A percentile compares a stretch with the other conserved stretches of the same genome.
Conservation (phyloP, 208 protist species). For the Hexamita inflata region DNA sequence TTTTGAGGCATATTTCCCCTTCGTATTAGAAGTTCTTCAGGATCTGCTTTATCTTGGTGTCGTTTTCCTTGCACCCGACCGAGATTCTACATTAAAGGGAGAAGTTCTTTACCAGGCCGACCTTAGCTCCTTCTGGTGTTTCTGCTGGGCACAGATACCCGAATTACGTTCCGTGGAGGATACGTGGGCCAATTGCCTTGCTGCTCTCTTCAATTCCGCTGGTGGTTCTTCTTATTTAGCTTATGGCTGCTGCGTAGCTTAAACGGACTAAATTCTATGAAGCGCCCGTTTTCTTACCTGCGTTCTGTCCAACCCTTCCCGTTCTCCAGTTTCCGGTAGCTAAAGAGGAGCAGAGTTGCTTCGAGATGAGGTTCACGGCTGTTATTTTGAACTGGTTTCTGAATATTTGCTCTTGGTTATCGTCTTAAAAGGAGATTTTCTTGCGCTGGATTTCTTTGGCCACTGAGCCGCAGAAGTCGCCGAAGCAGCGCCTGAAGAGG, state of each 20-base stretch:
- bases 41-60: neutral
- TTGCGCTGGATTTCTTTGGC: too few species aligned
- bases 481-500: constrained; percentile 29
- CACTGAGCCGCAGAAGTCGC: neutral
- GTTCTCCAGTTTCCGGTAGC: constrained; percentile 73
- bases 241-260: constrained; percentile 86
- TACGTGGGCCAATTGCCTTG: constrained; percentile 78
- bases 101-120: constrained; percentile 98
- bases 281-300: constrained; percentile 64
- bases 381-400: too few species aligned
- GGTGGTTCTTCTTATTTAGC: constrained; percentile 93
- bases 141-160: constrained; percentile 43
- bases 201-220: constrained; percentile 97
- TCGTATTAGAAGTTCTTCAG: neutral
- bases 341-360: constrained; percentile 5
- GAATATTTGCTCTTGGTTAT: neutral
- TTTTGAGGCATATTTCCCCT: too few species aligned
- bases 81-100: constrained; percentile 90
- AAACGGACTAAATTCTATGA: constrained; percentile 47
- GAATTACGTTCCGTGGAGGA: constrained; percentile 40
- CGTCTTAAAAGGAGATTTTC: too few species aligned
- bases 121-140: constrained; percentile 64
- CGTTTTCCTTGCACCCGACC: neutral
- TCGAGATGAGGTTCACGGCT: neutral
- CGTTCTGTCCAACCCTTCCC: constrained; percentile 81